These are phyloP conservation scores for Thelonectria blattea DNA, from an alignment of 2,329 filamentous ascomycete genomes.

Conservation along the genomic window DNA sequence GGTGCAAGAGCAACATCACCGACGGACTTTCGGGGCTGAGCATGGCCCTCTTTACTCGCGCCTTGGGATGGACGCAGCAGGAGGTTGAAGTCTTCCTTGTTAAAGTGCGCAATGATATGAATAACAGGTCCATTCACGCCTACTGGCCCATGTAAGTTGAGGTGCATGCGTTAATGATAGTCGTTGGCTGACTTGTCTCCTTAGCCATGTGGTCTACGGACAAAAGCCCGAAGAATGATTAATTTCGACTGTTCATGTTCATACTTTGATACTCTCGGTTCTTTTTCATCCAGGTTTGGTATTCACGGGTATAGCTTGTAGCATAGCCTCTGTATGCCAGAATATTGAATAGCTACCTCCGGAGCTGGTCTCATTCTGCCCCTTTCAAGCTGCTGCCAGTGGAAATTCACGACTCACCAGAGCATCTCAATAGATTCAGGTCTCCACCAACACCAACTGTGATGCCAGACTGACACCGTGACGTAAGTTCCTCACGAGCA, in stretches of 20 bases:
- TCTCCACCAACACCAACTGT: too few relatives aligned
- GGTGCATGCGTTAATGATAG: accelerated
- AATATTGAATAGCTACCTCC: too few relatives aligned
- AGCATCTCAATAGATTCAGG: too few relatives aligned
- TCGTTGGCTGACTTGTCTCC: accelerated
- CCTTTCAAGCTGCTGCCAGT: too few relatives aligned
- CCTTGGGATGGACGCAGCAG: slow-evolving; percentile 43
- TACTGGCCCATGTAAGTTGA: slow-evolving; percentile 48
- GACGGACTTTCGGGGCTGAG: slow-evolving; percentile 45
- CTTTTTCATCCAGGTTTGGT: too few relatives aligned
- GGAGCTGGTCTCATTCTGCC: too few relatives aligned
- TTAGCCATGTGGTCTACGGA: slow-evolving; percentile 35
- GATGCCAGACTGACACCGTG: too few relatives aligned
- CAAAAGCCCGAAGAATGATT: slow-evolving; percentile 29
- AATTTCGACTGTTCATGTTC: neutral
- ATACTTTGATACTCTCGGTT: too few relatives aligned
- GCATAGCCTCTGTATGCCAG: too few relatives aligned
- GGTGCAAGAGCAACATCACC: slow-evolving; percentile 43
- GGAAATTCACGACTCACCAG: too few relatives aligned
- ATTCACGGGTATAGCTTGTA: too few relatives aligned
- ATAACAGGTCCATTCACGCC: slow-evolving; percentile 43
- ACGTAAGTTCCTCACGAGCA: too few relatives aligned
- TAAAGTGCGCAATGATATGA: slow-evolving; percentile 44
- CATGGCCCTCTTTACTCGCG: slow-evolving; percentile 47
- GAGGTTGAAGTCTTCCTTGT: slow-evolving; percentile 43